Evolutionary conservation across 768 basidiomycete species (phyloP).

Genomic region (Exidia glandulosa): DNA sequence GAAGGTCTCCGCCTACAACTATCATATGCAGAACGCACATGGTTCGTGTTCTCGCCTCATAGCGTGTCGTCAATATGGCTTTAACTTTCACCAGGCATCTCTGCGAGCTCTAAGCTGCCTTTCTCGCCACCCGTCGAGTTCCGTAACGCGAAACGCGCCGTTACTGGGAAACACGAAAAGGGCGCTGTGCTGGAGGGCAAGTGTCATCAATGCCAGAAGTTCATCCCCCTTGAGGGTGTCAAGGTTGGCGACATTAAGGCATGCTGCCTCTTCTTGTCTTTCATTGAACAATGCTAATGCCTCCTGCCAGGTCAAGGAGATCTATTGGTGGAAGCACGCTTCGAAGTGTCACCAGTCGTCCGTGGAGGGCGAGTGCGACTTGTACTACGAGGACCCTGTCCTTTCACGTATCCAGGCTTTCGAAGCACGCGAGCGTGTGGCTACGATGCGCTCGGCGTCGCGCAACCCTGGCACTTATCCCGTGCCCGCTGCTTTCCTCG

Average conservation of each 20-base stretch:
- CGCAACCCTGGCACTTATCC: neutral
- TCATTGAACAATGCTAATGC: neutral
- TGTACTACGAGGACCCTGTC: conserved; percentile 44
- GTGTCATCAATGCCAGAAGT: conserved; percentile 67
- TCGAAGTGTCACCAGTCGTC: conserved; percentile 58
- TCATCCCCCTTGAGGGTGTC: conserved; percentile 62
- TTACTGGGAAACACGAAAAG: conserved; percentile 48
- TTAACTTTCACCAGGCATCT: conserved; percentile 42
- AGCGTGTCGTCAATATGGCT: conserved; percentile 1
- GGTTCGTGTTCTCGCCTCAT: conserved; percentile 29
- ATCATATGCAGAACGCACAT: conserved; percentile 75
- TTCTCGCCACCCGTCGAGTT: conserved; percentile 69
- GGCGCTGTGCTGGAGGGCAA: conserved; percentile 50
- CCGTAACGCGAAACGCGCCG: conserved; percentile 33
- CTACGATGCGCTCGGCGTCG: neutral
- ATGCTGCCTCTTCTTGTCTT: conserved; percentile 4
- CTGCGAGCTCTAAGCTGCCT: conserved; percentile 52
- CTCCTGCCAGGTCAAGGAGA: conserved; percentile 47
- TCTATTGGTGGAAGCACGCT: conserved; percentile 84
- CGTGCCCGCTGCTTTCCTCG: neutral
- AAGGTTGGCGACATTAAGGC: conserved; percentile 70
- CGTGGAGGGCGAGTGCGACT: conserved; percentile 44
- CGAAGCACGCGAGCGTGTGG: neutral
- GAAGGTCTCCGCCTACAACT: conserved; percentile 77
- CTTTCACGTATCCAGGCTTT: conserved; percentile 1